These are phyloP conservation scores for Moniliophthora roreri DNA, from an alignment of 1,284 basidiomycete species.

Conservation along the genomic window DNA sequence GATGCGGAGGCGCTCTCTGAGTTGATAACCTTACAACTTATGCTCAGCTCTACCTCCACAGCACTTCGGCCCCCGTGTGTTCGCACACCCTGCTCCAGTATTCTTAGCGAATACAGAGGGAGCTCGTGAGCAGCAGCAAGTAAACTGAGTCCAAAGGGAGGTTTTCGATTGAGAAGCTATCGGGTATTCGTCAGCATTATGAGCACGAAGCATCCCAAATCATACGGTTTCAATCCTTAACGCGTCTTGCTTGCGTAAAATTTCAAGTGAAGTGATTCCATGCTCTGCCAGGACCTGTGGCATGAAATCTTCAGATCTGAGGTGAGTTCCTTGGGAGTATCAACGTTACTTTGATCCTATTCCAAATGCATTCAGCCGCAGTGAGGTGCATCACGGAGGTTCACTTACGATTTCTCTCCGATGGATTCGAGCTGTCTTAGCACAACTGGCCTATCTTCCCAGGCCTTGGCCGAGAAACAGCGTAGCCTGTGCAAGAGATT, in stretches of 20 bases:
- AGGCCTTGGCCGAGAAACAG: constrained; percentile 75
- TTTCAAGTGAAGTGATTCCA: constrained; percentile 61
- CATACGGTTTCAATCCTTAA: constrained; percentile 62
- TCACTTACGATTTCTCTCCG: constrained; percentile 80
- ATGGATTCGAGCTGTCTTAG: constrained; percentile 79
- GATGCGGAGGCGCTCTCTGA: constrained; percentile 24
- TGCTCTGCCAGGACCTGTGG: constrained; percentile 74
- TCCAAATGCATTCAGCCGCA: constrained; percentile 26
- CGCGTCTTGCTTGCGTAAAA: constrained; percentile 56
- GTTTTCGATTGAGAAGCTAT: constrained; percentile 71
- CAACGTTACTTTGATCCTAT: not conserved
- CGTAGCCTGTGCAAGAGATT: constrained; percentile 50
- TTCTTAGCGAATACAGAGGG: constrained; percentile 57
- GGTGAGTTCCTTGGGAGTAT: constrained; percentile 17
- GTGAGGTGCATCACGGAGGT: no score
- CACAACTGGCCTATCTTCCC: constrained; percentile 82
- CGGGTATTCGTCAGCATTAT: constrained; percentile 8
- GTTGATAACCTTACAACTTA: constrained; percentile 55
- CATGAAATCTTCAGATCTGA: constrained; percentile 10
- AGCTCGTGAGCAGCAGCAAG: constrained; percentile 59
- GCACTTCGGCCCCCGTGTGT: constrained; percentile 47
- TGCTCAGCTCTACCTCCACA: constrained; percentile 57
- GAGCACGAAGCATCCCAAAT: not conserved
- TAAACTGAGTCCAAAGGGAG: constrained; percentile 72
- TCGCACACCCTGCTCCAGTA: constrained; percentile 45